Base-by-base conservation (phyloP, 108 stramenopile species). In the Nannochloropsis salina region DNA sequence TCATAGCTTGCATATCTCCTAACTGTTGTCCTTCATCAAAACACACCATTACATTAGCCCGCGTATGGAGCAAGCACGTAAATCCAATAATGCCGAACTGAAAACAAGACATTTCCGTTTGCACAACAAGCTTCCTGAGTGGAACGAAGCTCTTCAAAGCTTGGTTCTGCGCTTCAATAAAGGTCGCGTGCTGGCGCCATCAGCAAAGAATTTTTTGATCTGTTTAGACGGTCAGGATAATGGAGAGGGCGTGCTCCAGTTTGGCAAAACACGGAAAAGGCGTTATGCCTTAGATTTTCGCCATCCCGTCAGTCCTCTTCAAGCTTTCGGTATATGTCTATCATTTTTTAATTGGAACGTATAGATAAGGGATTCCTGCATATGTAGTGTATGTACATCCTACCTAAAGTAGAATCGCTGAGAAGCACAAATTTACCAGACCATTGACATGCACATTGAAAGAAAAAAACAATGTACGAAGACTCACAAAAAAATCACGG, bases 61-160 rank as follows among this genome's bases (percentile, higher is more conserved):
- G 20, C 4, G 61, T 4, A 74, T 74, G 61, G 8, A 74, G 20
- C 61, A 74, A 74, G 4, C 8, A n/a, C 61, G 61, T 3, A 74
- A 2, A n/a, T n/a, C 15, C 20, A n/a, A n/a, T n/a, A n/a, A 8
- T n/a, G 61, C 15, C 1, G 20, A n/a, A 3, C 20, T n/a, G 20
- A 74, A 74, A 6, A n/a, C 61, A 15, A n/a, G 61, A n/a, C 61
- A 74, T 8, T 15, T 74, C 61, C 61, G 61, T n/a, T 74, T 74
- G 61, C 15, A n/a, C 20, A 74, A 74, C 8, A 74, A 74, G 61
- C 61, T 74, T 0, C 61, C 61, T n/a, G 61, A 74, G n/a, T 74
- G 61, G 61, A 74, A 74, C 61, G 61, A 74, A 74, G 61, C 61
- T 4, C 61, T 74, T 15, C 61, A 74, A 74, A 74, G 61, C n/a